Percentiles rank a stretch among this genome's conserved stretches.
phyloP scores from a whole-genome alignment of 495 filamentous ascomycete species.

The Xylaria grammica region DNA sequence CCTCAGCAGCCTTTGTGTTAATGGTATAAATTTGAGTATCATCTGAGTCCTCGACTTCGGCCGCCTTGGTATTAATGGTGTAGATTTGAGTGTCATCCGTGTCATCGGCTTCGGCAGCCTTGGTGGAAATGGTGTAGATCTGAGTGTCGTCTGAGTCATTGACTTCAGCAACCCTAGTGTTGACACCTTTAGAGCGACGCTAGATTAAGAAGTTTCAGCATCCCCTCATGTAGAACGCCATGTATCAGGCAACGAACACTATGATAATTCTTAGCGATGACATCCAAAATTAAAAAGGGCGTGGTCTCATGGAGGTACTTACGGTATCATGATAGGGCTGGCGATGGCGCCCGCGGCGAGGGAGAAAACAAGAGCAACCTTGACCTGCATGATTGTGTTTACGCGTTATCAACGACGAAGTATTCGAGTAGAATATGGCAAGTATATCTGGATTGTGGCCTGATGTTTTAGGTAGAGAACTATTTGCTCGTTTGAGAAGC shows the following conservation, averaged over 20 bases:
- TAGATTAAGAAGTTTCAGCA: neutral
- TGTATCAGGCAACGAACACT: neutral
- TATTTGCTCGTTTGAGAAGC: too few relatives aligned
- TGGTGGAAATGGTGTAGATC: neutral
- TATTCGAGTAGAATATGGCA: neutral
- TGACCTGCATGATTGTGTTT: neutral
- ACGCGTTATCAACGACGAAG: neutral
- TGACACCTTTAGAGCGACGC: neutral
- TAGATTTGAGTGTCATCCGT: neutral
- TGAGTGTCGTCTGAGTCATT: neutral
- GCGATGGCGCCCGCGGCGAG: neutral
- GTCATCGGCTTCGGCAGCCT: neutral
- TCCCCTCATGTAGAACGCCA: neutral
- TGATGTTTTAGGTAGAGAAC: too few relatives aligned
- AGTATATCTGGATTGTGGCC: neutral
- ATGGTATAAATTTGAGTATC: neutral
- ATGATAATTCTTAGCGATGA: neutral
- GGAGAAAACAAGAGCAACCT: neutral
- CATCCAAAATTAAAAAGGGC: neutral
- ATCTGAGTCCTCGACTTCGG: neutral
- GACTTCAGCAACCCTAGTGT: neutral
- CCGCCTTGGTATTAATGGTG: neutral
- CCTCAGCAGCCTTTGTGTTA: neutral
- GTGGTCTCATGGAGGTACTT: neutral
- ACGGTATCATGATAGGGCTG: neutral